Evolutionary conservation across 352 stramenopile genomes (phyloP).

Genomic region (Globisporangium spiculum): DNA sequence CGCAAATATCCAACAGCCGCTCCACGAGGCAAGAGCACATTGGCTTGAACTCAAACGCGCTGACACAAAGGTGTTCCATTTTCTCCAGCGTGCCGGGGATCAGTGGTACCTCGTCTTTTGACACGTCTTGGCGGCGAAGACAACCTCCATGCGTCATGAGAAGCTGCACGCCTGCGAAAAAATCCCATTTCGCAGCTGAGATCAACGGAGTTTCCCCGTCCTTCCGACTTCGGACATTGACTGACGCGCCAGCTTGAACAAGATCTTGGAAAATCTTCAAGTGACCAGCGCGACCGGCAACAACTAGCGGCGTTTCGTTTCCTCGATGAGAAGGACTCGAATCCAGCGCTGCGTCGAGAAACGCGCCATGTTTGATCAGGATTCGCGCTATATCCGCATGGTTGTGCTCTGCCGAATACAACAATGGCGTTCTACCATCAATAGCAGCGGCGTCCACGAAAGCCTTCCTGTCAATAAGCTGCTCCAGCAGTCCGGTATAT

Average conservation of each 20-base stretch:
- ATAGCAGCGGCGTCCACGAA: not conserved
- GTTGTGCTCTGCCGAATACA: not conserved
- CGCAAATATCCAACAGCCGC: not conserved
- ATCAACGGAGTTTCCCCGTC: constrained; percentile 1
- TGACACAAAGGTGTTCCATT: not conserved
- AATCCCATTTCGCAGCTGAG: not conserved
- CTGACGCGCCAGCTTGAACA: not conserved
- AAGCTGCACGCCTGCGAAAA: not conserved
- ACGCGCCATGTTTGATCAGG: not conserved
- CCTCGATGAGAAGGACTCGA: not conserved
- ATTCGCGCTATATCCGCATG: not conserved
- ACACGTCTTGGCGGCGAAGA: not conserved
- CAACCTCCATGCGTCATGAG: not conserved
- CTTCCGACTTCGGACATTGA: not conserved
- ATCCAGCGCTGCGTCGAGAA: not conserved
- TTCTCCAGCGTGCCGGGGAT: not conserved
- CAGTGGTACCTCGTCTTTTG: not conserved
- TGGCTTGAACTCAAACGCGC: not conserved
- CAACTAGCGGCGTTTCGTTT: not conserved
- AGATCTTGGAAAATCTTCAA: constrained; percentile 4
- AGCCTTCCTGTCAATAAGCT: not conserved
- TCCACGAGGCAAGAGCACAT: not conserved
- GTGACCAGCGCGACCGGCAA: not conserved
- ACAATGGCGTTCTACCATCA: not conserved
- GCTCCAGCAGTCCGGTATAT: not conserved